Evolutionary conservation across 23 red algal species (phyloP), one percentile per base, ranked within the genome.

Genomic region (Gracilariopsis chorda): DNA sequence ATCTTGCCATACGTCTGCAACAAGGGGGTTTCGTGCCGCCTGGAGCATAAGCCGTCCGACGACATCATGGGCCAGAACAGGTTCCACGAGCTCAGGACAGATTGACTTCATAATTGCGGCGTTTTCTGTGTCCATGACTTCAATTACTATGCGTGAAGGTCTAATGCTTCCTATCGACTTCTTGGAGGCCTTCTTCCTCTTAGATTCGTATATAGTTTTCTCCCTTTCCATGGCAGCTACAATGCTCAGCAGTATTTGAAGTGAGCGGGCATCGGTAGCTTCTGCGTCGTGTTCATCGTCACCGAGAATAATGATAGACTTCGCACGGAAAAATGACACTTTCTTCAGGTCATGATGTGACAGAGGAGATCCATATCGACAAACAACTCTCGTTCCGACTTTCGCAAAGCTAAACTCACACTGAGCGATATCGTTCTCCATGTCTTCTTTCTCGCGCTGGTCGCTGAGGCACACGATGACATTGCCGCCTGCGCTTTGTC

Each of bases 1-100:
- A 51, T 89, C 85, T 89, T 89, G 85, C 85, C 85, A 89, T n/a
- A 89, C 85, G 32, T 89, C 85, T 0, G 85, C 85, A 12, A 89
- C 85, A 4, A 89, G 48, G 0, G 85, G 85, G 40, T 89, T 89
- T 60, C 85, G 58, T 42, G 85, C 85, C 1, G 85, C 85, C 65
- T 89, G 85, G 24, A 89, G 85, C 85, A 89, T 77, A 16, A 89
- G 59, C 33, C 85, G 46, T 41, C 85, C 85, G 33, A 89, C 68
- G 7, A 89, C 85, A 77, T 89, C 85, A 77, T 89, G 65, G 78
- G 85, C 85, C 14, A 89, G 70, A 77, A 89, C 85, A 29, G 85
- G 48, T 46, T 89, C 85, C 32, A 89, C 85, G 19, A 89, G 36
- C 42, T 78, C 85, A 32, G 85, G 85, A 44, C 47, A 89, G 62